phyloP scores from a whole-genome alignment of 176 grass and related monocot genomes.

The Oryza meyeriana region DNA sequence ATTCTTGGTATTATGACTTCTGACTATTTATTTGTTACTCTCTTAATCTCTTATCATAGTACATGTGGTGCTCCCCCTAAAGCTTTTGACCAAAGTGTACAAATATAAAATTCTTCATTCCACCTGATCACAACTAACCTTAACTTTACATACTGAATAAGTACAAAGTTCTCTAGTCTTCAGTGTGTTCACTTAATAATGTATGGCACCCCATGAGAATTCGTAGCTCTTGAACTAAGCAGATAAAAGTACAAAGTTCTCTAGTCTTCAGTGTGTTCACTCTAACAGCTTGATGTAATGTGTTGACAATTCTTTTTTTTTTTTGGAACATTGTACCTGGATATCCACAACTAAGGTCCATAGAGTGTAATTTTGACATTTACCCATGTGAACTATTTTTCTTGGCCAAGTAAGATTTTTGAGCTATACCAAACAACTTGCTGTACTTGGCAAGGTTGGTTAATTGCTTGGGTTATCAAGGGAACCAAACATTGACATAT shows the following conservation, averaged over 20 bases:
- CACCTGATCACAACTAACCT: conserved; percentile 3
- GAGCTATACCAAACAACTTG: background rate
- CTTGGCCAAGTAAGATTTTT: background rate
- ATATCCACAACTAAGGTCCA: background rate
- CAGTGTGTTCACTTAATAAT: background rate
- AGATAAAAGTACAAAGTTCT: background rate
- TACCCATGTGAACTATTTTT: background rate
- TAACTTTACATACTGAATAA: background rate
- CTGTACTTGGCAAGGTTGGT: background rate
- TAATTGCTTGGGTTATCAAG: background rate
- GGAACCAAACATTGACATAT: background rate
- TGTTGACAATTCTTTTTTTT: background rate
- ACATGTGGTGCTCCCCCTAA: background rate
- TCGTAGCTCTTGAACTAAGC: background rate
- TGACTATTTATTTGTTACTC: background rate
- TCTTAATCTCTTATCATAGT: background rate
- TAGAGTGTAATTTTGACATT: background rate
- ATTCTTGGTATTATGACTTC: conserved; percentile 6
- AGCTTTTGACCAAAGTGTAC: conserved; percentile 1
- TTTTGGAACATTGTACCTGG: background rate
- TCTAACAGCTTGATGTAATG: background rate
- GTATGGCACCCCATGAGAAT: background rate
- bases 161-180: conserved; percentile 5
- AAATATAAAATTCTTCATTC: background rate
- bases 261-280: background rate